Evolutionary conservation across 2,329 filamentous ascomycete species (phyloP).

Genomic region (Trichoderma sp.): DNA sequence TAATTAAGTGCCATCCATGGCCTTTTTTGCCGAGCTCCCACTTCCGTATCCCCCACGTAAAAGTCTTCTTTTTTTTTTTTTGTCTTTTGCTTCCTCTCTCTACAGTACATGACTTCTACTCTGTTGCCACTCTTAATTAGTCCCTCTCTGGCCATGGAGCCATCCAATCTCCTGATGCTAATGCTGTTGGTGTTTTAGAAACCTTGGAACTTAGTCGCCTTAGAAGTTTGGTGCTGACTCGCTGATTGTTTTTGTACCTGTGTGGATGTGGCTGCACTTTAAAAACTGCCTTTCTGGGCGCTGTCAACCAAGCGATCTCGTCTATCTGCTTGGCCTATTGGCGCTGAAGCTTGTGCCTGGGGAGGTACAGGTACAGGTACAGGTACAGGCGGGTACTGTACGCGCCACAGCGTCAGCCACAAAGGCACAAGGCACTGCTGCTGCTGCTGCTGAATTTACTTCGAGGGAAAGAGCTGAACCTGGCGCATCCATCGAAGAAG

Average conservation of each 20-base stretch:
- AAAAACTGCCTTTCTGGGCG: background rate
- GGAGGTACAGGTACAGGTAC: background rate
- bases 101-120: background rate
- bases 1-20: background rate
- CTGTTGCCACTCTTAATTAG: background rate
- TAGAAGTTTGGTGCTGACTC: background rate
- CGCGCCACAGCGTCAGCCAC: background rate
- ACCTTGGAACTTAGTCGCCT: too few species aligned
- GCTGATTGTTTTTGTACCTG: background rate
- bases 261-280: slow-evolving; percentile 5
- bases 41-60: background rate
- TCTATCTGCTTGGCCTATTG: background rate
- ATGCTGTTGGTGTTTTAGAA: background rate
- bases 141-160: background rate
- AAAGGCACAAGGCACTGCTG: too few species aligned
- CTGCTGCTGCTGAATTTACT: too few species aligned
- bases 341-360: background rate
- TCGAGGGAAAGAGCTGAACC: too few species aligned
- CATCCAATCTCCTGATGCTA: background rate
- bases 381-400: too few species aligned
- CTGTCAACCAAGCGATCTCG: background rate
- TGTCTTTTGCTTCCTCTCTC: background rate
- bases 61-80: background rate
- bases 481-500: too few species aligned
- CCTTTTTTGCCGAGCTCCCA: background rate